A percentile compares a stretch with the other conserved stretches of the same genome.
Evolutionary conservation across 2,329 filamentous ascomycete genomes (phyloP).

Genomic region (Fusarium pininemorale): DNA sequence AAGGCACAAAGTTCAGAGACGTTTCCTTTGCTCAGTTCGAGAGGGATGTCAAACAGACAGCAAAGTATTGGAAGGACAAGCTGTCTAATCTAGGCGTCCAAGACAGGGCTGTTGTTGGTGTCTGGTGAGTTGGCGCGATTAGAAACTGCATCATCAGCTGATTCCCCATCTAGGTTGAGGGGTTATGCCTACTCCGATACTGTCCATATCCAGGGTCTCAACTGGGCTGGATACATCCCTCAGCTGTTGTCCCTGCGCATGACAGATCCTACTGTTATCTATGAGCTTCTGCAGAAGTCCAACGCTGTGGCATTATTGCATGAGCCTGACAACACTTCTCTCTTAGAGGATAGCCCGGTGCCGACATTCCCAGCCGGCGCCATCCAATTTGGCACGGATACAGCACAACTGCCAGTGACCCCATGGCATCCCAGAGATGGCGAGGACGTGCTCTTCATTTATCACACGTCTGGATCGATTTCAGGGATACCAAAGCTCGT

Average conservation of each 20-base stretch:
- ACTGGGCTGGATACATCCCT: constrained; percentile 33
- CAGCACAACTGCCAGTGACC: not conserved
- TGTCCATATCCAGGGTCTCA: constrained; percentile 28
- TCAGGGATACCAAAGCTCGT: constrained; percentile 37
- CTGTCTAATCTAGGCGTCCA: not conserved
- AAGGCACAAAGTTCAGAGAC: constrained; percentile 4
- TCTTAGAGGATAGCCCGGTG: constrained; percentile 3
- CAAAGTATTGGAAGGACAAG: constrained; percentile 20
- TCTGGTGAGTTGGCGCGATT: constrained; percentile 11
- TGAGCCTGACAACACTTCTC: not conserved
- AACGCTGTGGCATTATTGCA: constrained; percentile 21
- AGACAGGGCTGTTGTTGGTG: constrained; percentile 22
- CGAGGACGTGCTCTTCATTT: constrained; percentile 17
- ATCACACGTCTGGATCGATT: constrained; percentile 37
- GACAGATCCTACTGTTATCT: constrained; percentile 25
- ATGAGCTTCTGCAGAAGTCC: constrained; percentile 15
- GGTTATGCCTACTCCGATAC: constrained; percentile 24
- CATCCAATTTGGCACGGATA: not conserved
- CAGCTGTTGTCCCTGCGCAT: constrained; percentile 31
- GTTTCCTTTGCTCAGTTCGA: constrained; percentile 18
- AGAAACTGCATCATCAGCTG: not conserved
- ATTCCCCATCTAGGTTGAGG: constrained; percentile 13
- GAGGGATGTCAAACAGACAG: constrained; percentile 10
- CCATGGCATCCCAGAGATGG: not conserved
- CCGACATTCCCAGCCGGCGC: not conserved